Conservation (phyloP, 2,329 filamentous ascomycete genomes). For the Seiridium cupressi region DNA sequence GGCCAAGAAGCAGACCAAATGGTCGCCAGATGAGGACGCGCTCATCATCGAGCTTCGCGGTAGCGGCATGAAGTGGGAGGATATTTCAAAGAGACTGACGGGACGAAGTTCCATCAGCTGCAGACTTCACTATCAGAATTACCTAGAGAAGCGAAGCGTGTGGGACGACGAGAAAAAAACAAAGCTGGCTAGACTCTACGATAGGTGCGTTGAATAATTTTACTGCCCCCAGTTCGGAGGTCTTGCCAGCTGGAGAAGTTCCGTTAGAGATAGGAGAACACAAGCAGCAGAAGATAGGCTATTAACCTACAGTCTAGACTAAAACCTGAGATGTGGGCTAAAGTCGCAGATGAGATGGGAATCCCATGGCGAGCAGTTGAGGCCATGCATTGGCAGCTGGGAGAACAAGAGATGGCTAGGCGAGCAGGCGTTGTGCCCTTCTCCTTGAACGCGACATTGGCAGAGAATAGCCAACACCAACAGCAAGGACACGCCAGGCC, state of each 20-base stretch:
- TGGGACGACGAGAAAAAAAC: slow-evolving; percentile 99
- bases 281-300: too few species aligned
- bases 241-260: too few species aligned
- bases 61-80: slow-evolving; percentile 96
- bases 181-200: slow-evolving; percentile 90
- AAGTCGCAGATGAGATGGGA: slow-evolving; percentile 90
- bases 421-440: slow-evolving; percentile 89
- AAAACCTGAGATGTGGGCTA: slow-evolving; percentile 97
- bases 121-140: slow-evolving; percentile 94
- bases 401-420: slow-evolving; percentile 89
- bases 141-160: slow-evolving; percentile 85
- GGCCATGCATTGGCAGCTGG: slow-evolving; percentile 97
- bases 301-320: slow-evolving; percentile 51
- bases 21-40: slow-evolving; percentile 91
- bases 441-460: slow-evolving; percentile 59
- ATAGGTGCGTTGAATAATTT: slow-evolving; percentile 64
- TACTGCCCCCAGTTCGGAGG: not conserved
- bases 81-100: slow-evolving; percentile 88
- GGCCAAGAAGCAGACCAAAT: slow-evolving; percentile 94
- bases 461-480: slow-evolving; percentile 39
- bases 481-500: slow-evolving; percentile 33
- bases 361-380: slow-evolving; percentile 95
- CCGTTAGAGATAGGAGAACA: too few species aligned
- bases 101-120: slow-evolving; percentile 93
- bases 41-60: slow-evolving; percentile 89